Base-by-base conservation (phyloP, 306 rosid species). In the Ammopiptanthus mongolicus region DNA sequence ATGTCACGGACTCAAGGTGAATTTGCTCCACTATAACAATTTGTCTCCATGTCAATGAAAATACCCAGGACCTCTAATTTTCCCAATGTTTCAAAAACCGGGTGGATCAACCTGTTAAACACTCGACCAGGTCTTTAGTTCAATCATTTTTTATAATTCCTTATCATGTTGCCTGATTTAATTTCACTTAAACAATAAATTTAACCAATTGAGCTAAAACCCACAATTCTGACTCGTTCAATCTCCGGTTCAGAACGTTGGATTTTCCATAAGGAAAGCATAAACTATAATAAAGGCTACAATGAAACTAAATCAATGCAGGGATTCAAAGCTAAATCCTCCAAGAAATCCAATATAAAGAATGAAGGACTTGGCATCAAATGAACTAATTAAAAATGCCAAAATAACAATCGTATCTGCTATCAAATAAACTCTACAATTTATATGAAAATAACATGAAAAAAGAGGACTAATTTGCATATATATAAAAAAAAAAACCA, bases 361-460 rank as follows among this genome's bases (percentile, higher is more conserved):
- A 41, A 78, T 71, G 68, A 77, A 69, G 63, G 10, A 61, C 65
- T 3, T 61, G 1, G 37, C 34, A 60, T 69, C 70, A 60, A 67
- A 46, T 17, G 13, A 50, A 44, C 34, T n/a, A 23, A 28, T 62
- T 42, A 1, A 75, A 41, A 52, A 51, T 37, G 21, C 6, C 14
- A 53, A 17, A 65, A 23, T 15, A 18, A 14, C 31, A 44, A 10
- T 7, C 18, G 2, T 31, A 44, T 55, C 44, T 5, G 6, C 19
- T 8, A n/a, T 23, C 62, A 53, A 65, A 65, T 23, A 65, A 21
- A 19, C 42, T 62, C 50, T 17, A 41, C 33, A 77, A 18, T 15
- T 19, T 29, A 23, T 22, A 50, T 10, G 13, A 66, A 66, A 22
- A 44, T 25, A 25, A 0, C 28, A 25, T 25, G 2, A 25, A 25